Evolutionary conservation across 2,329 filamentous ascomycete species (phyloP), one percentile per base, ranked within the genome.

Genomic region (Metarhizium anisopliae): DNA sequence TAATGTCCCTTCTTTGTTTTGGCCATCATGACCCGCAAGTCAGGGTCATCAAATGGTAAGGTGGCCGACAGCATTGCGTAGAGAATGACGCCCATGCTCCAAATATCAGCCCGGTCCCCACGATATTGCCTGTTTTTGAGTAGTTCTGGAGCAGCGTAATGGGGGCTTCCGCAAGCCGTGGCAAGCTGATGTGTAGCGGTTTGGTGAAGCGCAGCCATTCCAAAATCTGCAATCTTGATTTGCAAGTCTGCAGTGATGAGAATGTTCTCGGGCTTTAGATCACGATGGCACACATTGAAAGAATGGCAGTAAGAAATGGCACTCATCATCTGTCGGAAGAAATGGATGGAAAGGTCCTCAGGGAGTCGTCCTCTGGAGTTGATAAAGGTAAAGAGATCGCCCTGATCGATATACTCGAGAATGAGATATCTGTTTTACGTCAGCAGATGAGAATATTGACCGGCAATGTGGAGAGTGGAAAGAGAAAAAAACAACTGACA

Each of bases 221-320:
- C 93, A 70, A 99, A 99, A 70, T 99, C 94, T 53, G 93, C 93
- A 63, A 99, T 85, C 72, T 97, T 99, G 69, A 97, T 85, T 56
- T 89, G 84, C 54, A 86, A 81, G 50, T 86, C 76, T 3, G 77
- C 76, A 56, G 91, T 91, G 52, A 99, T 79, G 18, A 99, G 78
- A 50, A 99, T 96, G 64, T 99, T 99, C 72, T 99, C 94, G 0
- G 92, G 94, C 72, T 99, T 99, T 54, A 99, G 77, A 64, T 99
- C 94, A 29, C 94, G 88, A 68, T 99, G 94, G 68, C 92, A 96
- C 60, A 99, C 96, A 63, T 93, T 91, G 73, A 96, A 90, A 2
- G 88, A 85, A 71, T 99, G 94, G 63, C 92, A 95, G 72, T 96
- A 96, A 3, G 91, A 85, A 52, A 99, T 80, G 1, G 90, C 94